A percentile compares a stretch with the other conserved stretches of the same genome.
These are phyloP conservation scores for Abrus precatorius DNA, from an alignment of 306 rosid species.

Conservation along the genomic window DNA sequence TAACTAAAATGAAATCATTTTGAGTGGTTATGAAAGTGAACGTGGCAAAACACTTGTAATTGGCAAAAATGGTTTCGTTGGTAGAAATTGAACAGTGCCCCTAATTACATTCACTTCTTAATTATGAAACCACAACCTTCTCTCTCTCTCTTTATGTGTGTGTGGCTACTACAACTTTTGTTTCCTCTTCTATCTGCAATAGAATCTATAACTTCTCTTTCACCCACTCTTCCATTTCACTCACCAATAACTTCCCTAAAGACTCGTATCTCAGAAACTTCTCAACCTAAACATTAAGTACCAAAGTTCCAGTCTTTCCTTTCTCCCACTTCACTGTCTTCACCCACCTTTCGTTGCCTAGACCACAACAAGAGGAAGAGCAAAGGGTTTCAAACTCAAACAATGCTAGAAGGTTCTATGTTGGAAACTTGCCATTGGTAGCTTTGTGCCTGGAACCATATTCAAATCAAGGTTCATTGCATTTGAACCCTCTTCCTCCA, in stretches of 20 bases:
- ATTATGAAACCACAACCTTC: not conserved
- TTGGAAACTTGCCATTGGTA: constrained; percentile 80
- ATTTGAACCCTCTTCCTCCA: constrained; percentile 85
- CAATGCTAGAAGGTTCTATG: constrained; percentile 81
- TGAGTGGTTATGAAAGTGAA: no score
- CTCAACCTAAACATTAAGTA: constrained; percentile 55
- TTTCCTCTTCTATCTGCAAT: constrained; percentile 67
- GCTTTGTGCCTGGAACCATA: constrained; percentile 87
- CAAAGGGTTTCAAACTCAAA: constrained; percentile 50
- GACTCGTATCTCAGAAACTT: constrained; percentile 58
- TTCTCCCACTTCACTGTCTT: constrained; percentile 55
- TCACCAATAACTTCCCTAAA: constrained; percentile 55
- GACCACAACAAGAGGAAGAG: constrained; percentile 53
- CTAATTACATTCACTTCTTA: constrained; percentile 8
- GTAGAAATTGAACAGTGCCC: no score
- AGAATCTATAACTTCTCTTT: constrained; percentile 61
- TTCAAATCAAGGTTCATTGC: constrained; percentile 98
- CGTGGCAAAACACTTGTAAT: no score
- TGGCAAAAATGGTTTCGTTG: no score
- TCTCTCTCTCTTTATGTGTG: constrained; percentile 13
- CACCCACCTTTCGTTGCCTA: constrained; percentile 52
- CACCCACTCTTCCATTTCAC: constrained; percentile 57
- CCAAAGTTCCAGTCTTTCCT: constrained; percentile 50
- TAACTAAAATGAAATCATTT: no score
- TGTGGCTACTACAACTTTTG: constrained; percentile 62